phyloP scores from a whole-genome alignment of 768 basidiomycete species.

The Cystobasidium tubakii region DNA sequence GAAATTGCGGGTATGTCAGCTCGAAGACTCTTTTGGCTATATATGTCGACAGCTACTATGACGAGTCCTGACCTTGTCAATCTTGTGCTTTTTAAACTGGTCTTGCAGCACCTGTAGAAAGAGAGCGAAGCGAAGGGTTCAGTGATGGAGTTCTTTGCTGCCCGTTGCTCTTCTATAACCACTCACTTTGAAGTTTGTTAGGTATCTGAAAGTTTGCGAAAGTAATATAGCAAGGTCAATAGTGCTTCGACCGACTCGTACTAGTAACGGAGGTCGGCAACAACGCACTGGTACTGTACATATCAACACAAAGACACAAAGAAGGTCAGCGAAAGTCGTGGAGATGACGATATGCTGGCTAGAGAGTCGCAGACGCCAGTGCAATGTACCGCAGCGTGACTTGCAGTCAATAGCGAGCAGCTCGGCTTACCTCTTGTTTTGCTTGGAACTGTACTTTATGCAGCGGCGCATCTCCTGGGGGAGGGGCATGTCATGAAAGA shows the following conservation, averaged over 20 bases:
- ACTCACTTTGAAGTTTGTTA: slow-evolving; percentile 75
- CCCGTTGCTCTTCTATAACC: background rate
- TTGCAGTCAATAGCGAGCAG: no score
- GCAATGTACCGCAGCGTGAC: no score
- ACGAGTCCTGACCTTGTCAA: slow-evolving; percentile 69
- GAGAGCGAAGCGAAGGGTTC: background rate
- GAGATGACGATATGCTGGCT: background rate
- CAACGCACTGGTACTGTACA: slow-evolving; percentile 10
- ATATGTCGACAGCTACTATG: no score
- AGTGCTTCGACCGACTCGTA: background rate
- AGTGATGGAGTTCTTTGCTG: background rate
- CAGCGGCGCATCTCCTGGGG: slow-evolving; percentile 81
- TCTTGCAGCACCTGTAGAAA: slow-evolving; percentile 67
- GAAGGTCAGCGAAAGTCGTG: background rate
- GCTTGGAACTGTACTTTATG: slow-evolving; percentile 88
- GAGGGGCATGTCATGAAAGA: background rate
- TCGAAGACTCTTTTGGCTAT: no score
- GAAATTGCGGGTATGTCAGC: no score
- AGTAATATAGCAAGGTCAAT: slow-evolving; percentile 55
- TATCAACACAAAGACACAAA: background rate
- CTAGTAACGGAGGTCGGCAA: background rate
- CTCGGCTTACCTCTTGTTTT: slow-evolving; percentile 57
- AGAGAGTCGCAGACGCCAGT: no score
- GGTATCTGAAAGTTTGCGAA: slow-evolving; percentile 57
- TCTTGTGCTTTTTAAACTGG: slow-evolving; percentile 80